These are phyloP conservation scores for Solanum chaucha DNA, from an alignment of 257 asterid genomes.

Conservation along the genomic window DNA sequence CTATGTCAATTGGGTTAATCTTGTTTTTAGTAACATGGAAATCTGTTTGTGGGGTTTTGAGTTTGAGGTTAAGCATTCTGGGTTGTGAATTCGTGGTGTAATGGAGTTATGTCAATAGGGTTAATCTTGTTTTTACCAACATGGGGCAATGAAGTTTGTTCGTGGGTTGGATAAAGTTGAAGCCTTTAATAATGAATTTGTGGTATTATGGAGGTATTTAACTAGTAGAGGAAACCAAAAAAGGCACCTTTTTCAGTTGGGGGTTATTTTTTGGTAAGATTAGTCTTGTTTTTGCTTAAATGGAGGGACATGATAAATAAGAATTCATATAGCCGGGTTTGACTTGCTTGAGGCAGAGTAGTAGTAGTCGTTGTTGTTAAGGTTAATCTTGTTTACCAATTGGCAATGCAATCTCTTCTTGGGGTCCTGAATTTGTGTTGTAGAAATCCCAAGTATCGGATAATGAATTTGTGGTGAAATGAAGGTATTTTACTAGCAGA, in stretches of 20 bases:
- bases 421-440: neutral
- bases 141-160: neutral
- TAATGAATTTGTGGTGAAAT: neutral
- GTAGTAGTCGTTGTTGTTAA: neutral
- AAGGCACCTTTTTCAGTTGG: neutral
- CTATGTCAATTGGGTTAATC: neutral
- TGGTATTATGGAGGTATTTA: neutral
- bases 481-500: neutral
- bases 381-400: neutral
- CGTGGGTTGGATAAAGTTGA: neutral
- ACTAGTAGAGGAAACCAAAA: neutral
- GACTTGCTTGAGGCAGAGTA: neutral
- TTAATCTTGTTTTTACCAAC: neutral
- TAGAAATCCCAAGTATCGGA: too few relatives aligned
- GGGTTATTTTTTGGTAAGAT: neutral
- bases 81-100: neutral
- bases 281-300: neutral
- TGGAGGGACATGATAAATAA: neutral
- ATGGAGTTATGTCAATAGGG: neutral
- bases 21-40: neutral
- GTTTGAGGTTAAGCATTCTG: neutral
- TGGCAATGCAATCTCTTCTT: neutral
- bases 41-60: neutral
- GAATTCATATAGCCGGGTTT: neutral
- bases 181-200: neutral